Conservation (phyloP, 139 green algal genomes). For the Mychonastes homosphaera region DNA sequence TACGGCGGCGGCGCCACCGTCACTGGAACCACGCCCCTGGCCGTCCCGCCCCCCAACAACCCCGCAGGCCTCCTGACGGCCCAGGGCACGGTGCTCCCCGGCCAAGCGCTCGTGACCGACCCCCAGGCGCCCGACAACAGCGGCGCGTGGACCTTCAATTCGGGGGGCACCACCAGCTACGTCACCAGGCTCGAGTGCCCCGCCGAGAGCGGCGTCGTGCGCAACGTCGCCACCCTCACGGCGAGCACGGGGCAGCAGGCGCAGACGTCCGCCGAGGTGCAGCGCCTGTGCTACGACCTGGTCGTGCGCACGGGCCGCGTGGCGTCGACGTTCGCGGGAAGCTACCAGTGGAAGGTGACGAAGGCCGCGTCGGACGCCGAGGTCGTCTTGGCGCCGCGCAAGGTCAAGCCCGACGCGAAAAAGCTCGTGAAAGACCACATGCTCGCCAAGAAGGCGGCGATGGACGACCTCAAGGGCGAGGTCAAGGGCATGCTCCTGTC, state of each 20-base stretch:
- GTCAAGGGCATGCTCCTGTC: no score
- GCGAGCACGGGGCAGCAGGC: conserved; percentile 15
- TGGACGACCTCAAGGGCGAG: no score
- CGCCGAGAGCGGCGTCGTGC: conserved; percentile 4
- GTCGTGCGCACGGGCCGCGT: no score
- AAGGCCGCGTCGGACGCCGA: no score
- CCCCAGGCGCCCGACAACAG: not conserved
- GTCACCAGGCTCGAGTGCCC: conserved; percentile 8
- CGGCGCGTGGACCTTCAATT: not conserved
- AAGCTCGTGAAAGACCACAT: no score
- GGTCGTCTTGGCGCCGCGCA: no score
- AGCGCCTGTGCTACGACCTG: conserved; percentile 23
- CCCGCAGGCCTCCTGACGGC: conserved; percentile 11
- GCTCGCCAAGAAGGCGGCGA: no score
- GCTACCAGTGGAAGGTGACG: no score
- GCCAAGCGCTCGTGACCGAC: not conserved
- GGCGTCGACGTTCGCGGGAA: no score
- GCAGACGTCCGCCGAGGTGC: conserved; percentile 12
- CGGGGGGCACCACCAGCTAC: not conserved
- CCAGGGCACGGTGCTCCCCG: not conserved
- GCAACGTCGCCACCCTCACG: conserved; percentile 11
- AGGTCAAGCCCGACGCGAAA: no score
- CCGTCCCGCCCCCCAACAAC: not conserved
- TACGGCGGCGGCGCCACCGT: not conserved
- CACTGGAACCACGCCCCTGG: not conserved